These are phyloP conservation scores for Silybum marianum DNA, from an alignment of 129 eudicot species.

Conservation along the genomic window DNA sequence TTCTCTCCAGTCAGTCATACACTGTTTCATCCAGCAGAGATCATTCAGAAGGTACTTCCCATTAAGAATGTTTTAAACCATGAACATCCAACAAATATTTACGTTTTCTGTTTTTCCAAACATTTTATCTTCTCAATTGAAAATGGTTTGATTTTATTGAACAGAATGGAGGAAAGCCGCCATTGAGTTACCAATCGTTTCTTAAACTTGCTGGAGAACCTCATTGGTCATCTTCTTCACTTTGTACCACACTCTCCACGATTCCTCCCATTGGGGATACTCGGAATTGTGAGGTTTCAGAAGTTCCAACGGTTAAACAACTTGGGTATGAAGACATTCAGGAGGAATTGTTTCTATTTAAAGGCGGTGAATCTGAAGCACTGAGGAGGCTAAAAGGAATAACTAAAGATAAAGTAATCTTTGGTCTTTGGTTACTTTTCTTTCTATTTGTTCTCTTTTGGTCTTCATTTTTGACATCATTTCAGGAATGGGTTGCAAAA, in stretches of 20 bases:
- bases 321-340: constrained; percentile 73
- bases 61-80: neutral
- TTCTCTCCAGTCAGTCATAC: constrained; percentile 95
- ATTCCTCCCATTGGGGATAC: constrained; percentile 67
- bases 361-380: constrained; percentile 95
- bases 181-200: constrained; percentile 73
- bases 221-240: constrained; percentile 60
- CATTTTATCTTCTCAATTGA: neutral
- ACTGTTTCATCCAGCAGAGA: constrained; percentile 80
- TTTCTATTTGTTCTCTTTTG: neutral
- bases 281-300: constrained; percentile 44
- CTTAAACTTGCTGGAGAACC: constrained; percentile 83
- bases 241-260: constrained; percentile 30
- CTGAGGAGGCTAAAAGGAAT: constrained; percentile 67
- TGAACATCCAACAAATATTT: neutral
- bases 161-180: constrained; percentile 90
- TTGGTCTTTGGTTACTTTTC: constrained; percentile 2
- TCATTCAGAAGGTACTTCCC: constrained; percentile 62
- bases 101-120: neutral
- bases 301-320: constrained; percentile 65
- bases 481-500: constrained; percentile 90
- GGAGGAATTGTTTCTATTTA: constrained; percentile 60
- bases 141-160: neutral
- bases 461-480: constrained; percentile 8
- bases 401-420: constrained; percentile 54